A percentile compares a stretch with the other conserved stretches of the same genome.
Evolutionary conservation across 2,329 filamentous ascomycete genomes (phyloP).

Genomic region (Xylariaceae sp.): DNA sequence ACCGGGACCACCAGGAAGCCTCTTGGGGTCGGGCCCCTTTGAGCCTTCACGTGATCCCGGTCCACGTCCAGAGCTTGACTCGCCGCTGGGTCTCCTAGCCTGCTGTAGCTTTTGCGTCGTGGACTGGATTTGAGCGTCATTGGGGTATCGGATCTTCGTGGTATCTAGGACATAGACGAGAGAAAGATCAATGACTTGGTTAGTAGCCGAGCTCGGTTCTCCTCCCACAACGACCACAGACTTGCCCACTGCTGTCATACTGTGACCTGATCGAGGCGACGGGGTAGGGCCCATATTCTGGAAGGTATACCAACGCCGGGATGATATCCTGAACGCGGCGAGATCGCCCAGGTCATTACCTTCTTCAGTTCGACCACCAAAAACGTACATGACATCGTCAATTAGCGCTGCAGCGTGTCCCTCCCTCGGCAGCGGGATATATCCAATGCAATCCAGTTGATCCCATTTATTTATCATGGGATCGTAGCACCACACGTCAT

Average conservation of each 20-base stretch:
- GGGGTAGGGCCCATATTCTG: conserved; percentile 99
- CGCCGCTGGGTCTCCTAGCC: conserved; percentile 41
- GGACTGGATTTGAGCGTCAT: conserved; percentile 55
- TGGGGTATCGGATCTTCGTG: conserved; percentile 92
- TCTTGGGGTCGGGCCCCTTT: conserved; percentile 49
- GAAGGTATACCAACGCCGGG: conserved; percentile 96
- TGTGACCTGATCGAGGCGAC: conserved; percentile 89
- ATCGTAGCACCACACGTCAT: conserved; percentile 97
- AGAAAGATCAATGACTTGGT: conserved; percentile 78
- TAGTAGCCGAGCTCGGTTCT: conserved; percentile 83
- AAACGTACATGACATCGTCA: conserved; percentile 98
- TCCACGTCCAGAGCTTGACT: conserved; percentile 31
- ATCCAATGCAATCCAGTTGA: conserved; percentile 92
- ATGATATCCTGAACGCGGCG: conserved; percentile 71
- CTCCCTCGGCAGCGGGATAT: conserved; percentile 89
- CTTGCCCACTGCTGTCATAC: conserved; percentile 93
- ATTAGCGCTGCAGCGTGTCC: conserved; percentile 91
- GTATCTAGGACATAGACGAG: conserved; percentile 92
- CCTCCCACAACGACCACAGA: conserved; percentile 89
- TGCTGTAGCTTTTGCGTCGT: conserved; percentile 38
- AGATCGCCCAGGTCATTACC: conserved; percentile 89
- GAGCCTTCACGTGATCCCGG: conserved; percentile 49
- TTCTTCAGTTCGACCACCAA: conserved; percentile 92
- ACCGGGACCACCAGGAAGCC: conserved; percentile 34
- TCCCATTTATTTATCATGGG: conserved; percentile 77